Evolutionary conservation across 129 eudicot genomes (phyloP), one percentile per base, ranked within the genome.

Genomic region (Escallonia rubra): DNA sequence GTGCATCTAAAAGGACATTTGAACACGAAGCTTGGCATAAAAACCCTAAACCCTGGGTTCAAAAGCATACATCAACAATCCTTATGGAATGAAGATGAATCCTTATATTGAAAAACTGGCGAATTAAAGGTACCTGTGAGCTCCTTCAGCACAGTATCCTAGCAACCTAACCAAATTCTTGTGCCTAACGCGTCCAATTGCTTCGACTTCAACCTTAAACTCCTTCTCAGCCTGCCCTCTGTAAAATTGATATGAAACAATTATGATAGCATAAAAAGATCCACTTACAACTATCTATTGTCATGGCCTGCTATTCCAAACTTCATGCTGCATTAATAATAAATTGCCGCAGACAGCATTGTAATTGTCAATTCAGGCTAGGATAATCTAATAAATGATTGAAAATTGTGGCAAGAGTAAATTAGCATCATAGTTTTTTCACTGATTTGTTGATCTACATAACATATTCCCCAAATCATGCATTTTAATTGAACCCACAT

Each of bases 221-320:
- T 75, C 79, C 70, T 75, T 68, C 59, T 75, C 79, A 14, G 79
- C 79, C 41, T 75, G 81, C 41, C 81, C 81, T 16, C 81, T 77
- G 83, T 67, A 65, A 43, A 57, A 61, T 43, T 34, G 40, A 72
- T 53, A 62, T 16, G 55, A 46, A 34, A 15, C 9, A 7, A 62
- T 23, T 23, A 23, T 23, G 12, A 50, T 50, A 50, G 1, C 55
- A 50, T 50, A n/a, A 4, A 50, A 50, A 50, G 55, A 8, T 50
- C 55, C 34, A 23, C 34, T 23, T 23, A 23, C 34, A 23, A 23
- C 34, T 23, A 23, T 23, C 34, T 23, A 23, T 23, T 0, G 34
- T 23, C 0, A 23, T 23, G 34, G 34, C 34, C 34, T 23, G 34
- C 34, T 23, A 23, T 23, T 23, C 8, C 55, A 5, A 50, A 4